phyloP scores from a whole-genome alignment of 1,139 yeast species.

The Diutina mesorugosa region DNA sequence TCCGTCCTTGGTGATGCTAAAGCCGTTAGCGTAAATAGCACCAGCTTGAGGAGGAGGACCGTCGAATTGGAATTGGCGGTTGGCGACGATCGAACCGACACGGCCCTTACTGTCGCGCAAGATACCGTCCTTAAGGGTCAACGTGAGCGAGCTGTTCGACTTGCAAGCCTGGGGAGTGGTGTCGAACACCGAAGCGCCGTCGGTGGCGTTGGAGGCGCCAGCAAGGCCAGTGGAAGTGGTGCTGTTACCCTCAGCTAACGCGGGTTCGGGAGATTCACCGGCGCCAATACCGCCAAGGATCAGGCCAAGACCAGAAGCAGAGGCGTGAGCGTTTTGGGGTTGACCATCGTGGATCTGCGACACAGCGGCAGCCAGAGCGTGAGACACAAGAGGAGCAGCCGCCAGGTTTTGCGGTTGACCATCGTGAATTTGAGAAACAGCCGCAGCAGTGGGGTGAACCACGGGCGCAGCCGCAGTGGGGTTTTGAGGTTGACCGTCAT shows the following conservation, averaged over 20 bases:
- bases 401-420: slow-evolving; percentile 34
- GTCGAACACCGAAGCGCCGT: not conserved
- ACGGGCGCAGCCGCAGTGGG: slow-evolving; percentile 16
- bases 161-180: slow-evolving; percentile 27
- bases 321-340: slow-evolving; percentile 23
- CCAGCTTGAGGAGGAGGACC: slow-evolving; percentile 93
- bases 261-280: not conserved
- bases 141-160: slow-evolving; percentile 36
- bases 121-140: slow-evolving; percentile 39
- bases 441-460: slow-evolving; percentile 8
- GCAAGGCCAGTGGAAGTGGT: not conserved
- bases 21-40: slow-evolving; percentile 75
- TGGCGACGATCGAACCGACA: slow-evolving; percentile 73
- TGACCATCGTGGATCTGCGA: slow-evolving; percentile 33
- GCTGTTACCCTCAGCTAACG: not conserved
- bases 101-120: slow-evolving; percentile 55
- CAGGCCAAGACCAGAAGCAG: slow-evolving; percentile 8
- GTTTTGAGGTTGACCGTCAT: slow-evolving; percentile 7
- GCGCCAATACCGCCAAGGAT: not conserved
- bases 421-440: not conserved
- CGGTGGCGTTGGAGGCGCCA: not conserved
- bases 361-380: not conserved
- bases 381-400: no score
- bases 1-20: slow-evolving; percentile 40
- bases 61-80: slow-evolving; percentile 81